These are phyloP conservation scores for Blastomyces gilchristii DNA, from an alignment of 2,329 filamentous ascomycete species.

Conservation along the genomic window DNA sequence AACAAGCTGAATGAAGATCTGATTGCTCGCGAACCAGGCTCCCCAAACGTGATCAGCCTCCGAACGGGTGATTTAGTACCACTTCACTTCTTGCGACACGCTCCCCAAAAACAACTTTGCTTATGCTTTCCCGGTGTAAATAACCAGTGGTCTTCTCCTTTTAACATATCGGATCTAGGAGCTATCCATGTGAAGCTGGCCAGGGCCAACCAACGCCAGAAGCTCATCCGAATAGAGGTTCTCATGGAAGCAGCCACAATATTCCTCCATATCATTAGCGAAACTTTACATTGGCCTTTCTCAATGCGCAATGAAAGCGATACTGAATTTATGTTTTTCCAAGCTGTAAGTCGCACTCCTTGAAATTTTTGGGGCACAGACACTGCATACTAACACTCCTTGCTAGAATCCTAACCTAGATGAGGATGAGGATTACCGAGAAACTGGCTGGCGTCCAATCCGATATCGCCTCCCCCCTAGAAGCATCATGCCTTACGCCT, in stretches of 20 bases:
- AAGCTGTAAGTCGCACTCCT: slow-evolving; percentile 46
- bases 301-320: slow-evolving; percentile 98
- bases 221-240: slow-evolving; percentile 75
- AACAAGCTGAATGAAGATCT: slow-evolving; percentile 86
- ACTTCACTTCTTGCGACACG: slow-evolving; percentile 79
- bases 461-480: slow-evolving; percentile 82
- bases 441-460: slow-evolving; percentile 83
- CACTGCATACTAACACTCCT: slow-evolving; percentile 5
- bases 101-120: slow-evolving; percentile 75
- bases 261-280: slow-evolving; percentile 80
- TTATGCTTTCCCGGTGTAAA: slow-evolving; percentile 88
- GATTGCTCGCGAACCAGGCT: slow-evolving; percentile 82
- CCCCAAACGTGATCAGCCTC: slow-evolving; percentile 70
- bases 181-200: slow-evolving; percentile 89
- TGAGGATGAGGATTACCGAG: slow-evolving; percentile 69
- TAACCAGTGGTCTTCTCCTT: slow-evolving; percentile 95
- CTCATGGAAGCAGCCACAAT: slow-evolving; percentile 89
- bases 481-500: slow-evolving; percentile 98
- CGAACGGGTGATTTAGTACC: slow-evolving; percentile 71
- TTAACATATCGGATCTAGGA: slow-evolving; percentile 92
- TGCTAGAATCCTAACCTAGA: slow-evolving; percentile 68
- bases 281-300: slow-evolving; percentile 94
- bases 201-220: slow-evolving; percentile 79
- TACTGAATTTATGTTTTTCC: slow-evolving; percentile 91
- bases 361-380: not conserved